These are phyloP conservation scores for Hypoxylon rubiginosum DNA, from an alignment of 2,329 filamentous ascomycete genomes.

Conservation along the genomic window DNA sequence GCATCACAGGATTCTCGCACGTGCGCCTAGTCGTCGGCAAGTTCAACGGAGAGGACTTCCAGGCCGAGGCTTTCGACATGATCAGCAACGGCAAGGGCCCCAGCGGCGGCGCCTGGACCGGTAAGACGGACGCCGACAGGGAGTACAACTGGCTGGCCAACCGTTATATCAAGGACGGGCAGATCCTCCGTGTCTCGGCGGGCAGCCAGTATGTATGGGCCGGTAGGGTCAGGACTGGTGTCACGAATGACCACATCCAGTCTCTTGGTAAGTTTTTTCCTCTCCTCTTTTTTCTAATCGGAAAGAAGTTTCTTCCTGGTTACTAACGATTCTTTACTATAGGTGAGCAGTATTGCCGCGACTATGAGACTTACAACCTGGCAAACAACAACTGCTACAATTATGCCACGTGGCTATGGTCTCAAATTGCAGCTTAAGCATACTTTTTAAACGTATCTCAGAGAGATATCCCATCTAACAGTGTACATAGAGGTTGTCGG, in stretches of 20 bases:
- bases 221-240: not conserved
- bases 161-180: not conserved
- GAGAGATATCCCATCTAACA: too few species aligned
- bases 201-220: not conserved
- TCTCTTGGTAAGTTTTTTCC: too few species aligned
- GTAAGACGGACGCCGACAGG: not conserved
- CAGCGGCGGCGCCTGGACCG: not conserved
- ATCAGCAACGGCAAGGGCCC: not conserved
- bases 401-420: not conserved
- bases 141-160: conserved; percentile 2
- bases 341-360: not conserved
- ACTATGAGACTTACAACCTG: not conserved
- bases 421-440: not conserved
- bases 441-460: not conserved
- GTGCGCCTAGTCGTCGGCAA: not conserved
- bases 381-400: not conserved
- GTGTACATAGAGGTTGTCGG: too few species aligned
- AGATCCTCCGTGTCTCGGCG: not conserved
- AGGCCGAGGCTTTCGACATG: conserved; percentile 5
- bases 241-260: conserved; percentile 1
- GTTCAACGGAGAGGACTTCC: conserved; percentile 2
- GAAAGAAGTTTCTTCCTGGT: too few species aligned
- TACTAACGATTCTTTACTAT: too few species aligned
- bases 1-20: not conserved
- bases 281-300: too few species aligned